Percentiles rank a stretch among this genome's conserved stretches.
phyloP scores from a whole-genome alignment of 495 filamentous ascomycete species.

The Podospora pseudopauciseta region DNA sequence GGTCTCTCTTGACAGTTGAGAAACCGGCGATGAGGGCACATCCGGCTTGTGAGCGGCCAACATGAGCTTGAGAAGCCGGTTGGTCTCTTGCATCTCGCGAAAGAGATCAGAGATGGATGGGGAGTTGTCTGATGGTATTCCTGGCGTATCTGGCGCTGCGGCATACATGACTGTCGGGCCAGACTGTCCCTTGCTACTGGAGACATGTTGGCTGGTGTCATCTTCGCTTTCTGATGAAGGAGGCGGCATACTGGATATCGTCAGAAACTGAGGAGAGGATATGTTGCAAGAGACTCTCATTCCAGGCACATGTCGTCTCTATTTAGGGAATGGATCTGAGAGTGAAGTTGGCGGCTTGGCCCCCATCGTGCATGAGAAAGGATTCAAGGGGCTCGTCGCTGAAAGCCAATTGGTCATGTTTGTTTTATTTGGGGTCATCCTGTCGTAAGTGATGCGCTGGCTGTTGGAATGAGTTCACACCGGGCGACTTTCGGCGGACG shows the following conservation, averaged over 20 bases:
- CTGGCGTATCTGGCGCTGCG: not conserved
- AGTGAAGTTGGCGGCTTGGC: not conserved
- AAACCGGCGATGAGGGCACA: not conserved
- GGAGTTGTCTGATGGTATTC: not conserved
- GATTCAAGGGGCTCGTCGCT: not conserved
- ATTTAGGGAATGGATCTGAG: not conserved
- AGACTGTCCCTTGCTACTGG: not conserved
- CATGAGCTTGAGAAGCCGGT: constrained; percentile 11
- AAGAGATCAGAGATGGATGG: constrained; percentile 10
- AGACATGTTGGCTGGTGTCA: not conserved
- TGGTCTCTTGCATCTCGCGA: constrained; percentile 18
- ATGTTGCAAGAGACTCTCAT: not conserved
- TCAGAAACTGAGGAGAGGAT: too few relatives aligned
- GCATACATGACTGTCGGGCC: not conserved
- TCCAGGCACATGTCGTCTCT: not conserved
- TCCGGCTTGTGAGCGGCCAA: not conserved
- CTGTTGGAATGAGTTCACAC: not conserved
- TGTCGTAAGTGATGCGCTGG: not conserved
- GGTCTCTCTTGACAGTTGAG: not conserved
- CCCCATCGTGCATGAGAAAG: not conserved
- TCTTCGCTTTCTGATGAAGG: not conserved
- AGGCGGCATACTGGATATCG: not conserved
- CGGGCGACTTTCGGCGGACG: not conserved
- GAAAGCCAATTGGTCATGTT: not conserved
- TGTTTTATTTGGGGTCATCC: too few relatives aligned